phyloP scores from a whole-genome alignment of 257 asterid genomes.

The Solanum dulcamara region DNA sequence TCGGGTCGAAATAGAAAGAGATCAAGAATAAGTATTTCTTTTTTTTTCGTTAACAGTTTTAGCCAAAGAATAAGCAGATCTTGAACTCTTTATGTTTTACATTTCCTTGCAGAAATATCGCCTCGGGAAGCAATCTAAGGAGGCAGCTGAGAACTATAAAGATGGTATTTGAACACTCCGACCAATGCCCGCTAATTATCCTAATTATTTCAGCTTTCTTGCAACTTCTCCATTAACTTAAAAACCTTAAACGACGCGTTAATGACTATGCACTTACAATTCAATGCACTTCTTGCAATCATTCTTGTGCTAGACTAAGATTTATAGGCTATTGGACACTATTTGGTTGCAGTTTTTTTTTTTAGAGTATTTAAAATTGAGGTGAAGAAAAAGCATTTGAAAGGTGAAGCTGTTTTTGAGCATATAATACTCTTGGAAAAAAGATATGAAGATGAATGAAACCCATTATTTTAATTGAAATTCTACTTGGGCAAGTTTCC shows the following conservation, averaged over 20 bases:
- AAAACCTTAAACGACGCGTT: not conserved
- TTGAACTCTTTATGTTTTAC: not conserved
- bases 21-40: not conserved
- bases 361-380: too few species aligned
- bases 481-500: not conserved
- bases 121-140: slow-evolving; percentile 79
- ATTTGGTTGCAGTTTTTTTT: not conserved
- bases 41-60: not conserved
- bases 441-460: not conserved
- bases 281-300: not conserved
- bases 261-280: not conserved
- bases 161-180: slow-evolving; percentile 39
- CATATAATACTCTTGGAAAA: not conserved
- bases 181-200: not conserved
- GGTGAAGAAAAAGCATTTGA: not conserved
- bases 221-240: not conserved
- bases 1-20: not conserved
- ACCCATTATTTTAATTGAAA: not conserved
- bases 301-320: not conserved
- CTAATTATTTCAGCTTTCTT: not conserved
- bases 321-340: not conserved
- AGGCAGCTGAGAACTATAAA: slow-evolving; percentile 64
- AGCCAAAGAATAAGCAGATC: too few species aligned
- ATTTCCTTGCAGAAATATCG: slow-evolving; percentile 65
- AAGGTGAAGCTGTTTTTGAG: not conserved